Percentiles rank a stretch among this genome's conserved stretches.
These are phyloP conservation scores for Naegleria lovaniensis DNA, from an alignment of 208 protist species.

Conservation along the genomic window DNA sequence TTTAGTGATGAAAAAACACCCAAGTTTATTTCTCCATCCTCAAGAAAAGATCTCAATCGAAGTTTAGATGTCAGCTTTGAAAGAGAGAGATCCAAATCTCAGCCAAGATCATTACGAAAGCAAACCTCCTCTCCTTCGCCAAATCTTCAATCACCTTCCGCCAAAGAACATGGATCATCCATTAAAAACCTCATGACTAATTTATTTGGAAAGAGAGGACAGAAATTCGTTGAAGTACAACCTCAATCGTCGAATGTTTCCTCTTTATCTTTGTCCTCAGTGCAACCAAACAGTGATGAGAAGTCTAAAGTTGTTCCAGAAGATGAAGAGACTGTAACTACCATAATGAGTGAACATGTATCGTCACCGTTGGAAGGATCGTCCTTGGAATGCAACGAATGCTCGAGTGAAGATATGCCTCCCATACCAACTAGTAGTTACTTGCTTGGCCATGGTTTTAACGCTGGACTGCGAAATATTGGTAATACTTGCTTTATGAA, in stretches of 20 bases:
- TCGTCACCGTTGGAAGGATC: too few species aligned
- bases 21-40: background rate
- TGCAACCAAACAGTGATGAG: too few species aligned
- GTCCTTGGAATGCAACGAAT: too few species aligned
- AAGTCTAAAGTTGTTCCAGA: too few species aligned
- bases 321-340: too few species aligned
- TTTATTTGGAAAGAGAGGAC: too few species aligned
- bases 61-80: background rate
- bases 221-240: too few species aligned
- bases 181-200: too few species aligned
- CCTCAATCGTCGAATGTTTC: too few species aligned
- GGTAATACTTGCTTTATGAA: slow-evolving; percentile 88
- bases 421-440: background rate
- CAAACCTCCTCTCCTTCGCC: background rate
- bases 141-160: background rate
- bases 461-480: slow-evolving; percentile 66
- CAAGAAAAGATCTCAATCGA: background rate
- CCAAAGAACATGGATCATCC: background rate
- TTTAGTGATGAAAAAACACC: background rate
- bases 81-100: slow-evolving; percentile 4
- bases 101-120: background rate
- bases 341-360: too few species aligned
- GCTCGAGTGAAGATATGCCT: too few species aligned
- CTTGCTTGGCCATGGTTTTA: background rate
- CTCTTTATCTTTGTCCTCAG: too few species aligned